These are phyloP conservation scores for Sporothrix dimorphospora DNA, from an alignment of 2,329 filamentous ascomycete genomes.

Conservation along the genomic window DNA sequence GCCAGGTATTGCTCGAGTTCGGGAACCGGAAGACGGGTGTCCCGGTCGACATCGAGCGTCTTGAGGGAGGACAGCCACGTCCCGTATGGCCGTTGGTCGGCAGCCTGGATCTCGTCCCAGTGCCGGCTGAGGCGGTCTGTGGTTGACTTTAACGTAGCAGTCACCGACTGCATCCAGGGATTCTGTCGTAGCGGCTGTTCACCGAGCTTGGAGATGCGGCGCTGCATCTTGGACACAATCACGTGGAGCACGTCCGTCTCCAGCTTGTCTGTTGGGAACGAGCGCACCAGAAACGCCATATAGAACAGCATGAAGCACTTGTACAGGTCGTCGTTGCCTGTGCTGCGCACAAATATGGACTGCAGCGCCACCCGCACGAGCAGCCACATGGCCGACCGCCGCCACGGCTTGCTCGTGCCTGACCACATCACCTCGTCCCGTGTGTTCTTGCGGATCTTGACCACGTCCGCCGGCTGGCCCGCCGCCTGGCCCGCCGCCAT, in stretches of 20 bases:
- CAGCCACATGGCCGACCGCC: conserved; percentile 32
- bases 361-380: conserved; percentile 32
- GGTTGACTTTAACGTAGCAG: conserved; percentile 25
- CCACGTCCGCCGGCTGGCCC: conserved; percentile 38
- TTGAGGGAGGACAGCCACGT: background rate
- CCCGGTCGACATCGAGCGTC: background rate
- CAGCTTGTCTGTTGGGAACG: background rate
- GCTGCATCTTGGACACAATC: conserved; percentile 51
- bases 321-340: conserved; percentile 42
- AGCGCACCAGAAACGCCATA: conserved; percentile 44
- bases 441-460: conserved; percentile 53
- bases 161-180: conserved; percentile 11
- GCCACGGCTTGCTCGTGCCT: conserved; percentile 28
- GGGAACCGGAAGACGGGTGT: background rate
- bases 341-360: conserved; percentile 6
- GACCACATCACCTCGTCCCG: conserved; percentile 58
- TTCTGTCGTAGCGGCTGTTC: background rate
- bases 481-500: conserved; percentile 46
- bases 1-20: conserved; percentile 12
- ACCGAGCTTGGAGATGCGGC: conserved; percentile 48
- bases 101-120: background rate
- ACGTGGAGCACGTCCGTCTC: conserved; percentile 40
- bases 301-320: conserved; percentile 56
- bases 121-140: background rate
- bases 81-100: background rate